Conservation (phyloP, 331 rosid genomes). For the Telfairia occidentalis region DNA sequence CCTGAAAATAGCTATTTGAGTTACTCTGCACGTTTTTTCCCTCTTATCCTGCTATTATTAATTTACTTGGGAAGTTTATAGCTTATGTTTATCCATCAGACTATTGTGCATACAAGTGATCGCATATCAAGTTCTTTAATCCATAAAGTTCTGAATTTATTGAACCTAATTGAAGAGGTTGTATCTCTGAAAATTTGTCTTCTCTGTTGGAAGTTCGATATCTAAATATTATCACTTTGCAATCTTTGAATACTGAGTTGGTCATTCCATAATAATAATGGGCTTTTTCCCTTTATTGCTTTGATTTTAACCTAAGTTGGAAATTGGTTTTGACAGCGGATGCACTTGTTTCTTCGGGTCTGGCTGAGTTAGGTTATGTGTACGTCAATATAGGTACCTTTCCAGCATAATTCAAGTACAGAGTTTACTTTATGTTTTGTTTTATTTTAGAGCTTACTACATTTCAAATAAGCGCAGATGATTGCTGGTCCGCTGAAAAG, state of each 20-base stretch:
- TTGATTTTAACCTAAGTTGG: conserved; percentile 12
- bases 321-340: conserved; percentile 56
- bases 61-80: background rate
- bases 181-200: background rate
- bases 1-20: background rate
- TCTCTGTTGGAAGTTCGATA: background rate
- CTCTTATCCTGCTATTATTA: background rate
- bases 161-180: background rate
- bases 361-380: conserved; percentile 81
- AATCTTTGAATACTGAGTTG: background rate
- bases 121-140: background rate
- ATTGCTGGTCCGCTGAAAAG: conserved; percentile 59
- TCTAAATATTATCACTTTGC: background rate
- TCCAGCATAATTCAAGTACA: conserved; percentile 9
- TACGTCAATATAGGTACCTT: conserved; percentile 71
- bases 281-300: background rate
- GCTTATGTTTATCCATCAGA: background rate
- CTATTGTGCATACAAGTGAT: background rate
- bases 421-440: conserved; percentile 4
- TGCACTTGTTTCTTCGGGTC: conserved; percentile 74
- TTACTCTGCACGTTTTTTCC: background rate
- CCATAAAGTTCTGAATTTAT: background rate
- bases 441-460: conserved; percentile 10
- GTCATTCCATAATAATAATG: background rate
- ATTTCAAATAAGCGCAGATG: conserved; percentile 51